Evolutionary conservation across 805 yeast genomes (phyloP).

Genomic region (Cyberlindnera euphorbiiphila): DNA sequence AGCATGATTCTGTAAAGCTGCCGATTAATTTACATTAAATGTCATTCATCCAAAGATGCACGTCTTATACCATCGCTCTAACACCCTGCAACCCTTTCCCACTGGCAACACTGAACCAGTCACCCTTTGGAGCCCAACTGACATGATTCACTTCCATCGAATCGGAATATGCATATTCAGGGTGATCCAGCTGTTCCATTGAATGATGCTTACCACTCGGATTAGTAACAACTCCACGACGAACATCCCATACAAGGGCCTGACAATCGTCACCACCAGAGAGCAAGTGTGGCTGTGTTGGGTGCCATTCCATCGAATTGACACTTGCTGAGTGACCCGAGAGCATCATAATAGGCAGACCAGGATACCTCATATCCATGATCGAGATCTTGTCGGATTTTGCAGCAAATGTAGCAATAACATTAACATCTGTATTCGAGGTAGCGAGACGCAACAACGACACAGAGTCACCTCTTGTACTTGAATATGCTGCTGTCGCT

Average conservation of each 20-base stretch:
- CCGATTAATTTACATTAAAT: neutral
- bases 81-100: constrained; percentile 37
- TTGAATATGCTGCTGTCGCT: constrained; percentile 1
- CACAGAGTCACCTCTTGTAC: constrained; percentile 3
- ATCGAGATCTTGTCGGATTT: constrained; percentile 62
- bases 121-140: constrained; percentile 68
- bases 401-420: constrained; percentile 77
- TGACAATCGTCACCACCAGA: constrained; percentile 75
- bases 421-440: constrained; percentile 74
- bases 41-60: neutral
- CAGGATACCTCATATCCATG: constrained; percentile 85
- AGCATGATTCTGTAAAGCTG: neutral
- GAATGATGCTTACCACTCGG: constrained; percentile 1
- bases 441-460: constrained; percentile 73
- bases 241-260: constrained; percentile 63
- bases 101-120: constrained; percentile 68
- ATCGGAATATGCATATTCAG: constrained; percentile 52
- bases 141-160: constrained; percentile 72
- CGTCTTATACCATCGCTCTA: constrained; percentile 7
- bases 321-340: constrained; percentile 66
- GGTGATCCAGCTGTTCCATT: constrained; percentile 18
- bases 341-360: constrained; percentile 67
- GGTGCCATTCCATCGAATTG: constrained; percentile 83
- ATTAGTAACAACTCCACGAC: constrained; percentile 3
- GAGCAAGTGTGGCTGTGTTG: constrained; percentile 55